These are phyloP conservation scores for Saccharomycopsis sp. DNA, from an alignment of 805 yeast species.

Conservation along the genomic window DNA sequence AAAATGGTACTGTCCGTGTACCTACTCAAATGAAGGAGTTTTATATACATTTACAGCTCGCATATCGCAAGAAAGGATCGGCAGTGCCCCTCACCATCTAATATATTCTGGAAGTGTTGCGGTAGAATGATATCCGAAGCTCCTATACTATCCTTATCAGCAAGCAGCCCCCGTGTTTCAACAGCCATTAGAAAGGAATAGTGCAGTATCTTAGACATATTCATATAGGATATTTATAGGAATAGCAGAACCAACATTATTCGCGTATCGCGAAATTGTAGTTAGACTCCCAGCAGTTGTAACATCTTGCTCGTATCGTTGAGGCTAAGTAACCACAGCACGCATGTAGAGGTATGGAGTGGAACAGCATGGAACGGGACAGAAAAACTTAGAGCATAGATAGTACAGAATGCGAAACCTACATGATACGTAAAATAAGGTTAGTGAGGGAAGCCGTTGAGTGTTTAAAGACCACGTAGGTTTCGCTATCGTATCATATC, in stretches of 20 bases:
- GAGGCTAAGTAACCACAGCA: background rate
- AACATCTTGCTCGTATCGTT: background rate
- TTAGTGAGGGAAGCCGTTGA: background rate
- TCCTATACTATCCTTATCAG: background rate
- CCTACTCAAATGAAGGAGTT: no score
- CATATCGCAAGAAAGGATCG: no score
- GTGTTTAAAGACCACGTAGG: background rate
- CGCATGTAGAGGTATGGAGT: background rate
- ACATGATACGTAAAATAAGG: background rate
- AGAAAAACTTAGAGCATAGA: background rate
- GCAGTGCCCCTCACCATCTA: background rate
- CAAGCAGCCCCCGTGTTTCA: background rate
- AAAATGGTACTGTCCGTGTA: no score
- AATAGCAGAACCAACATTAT: background rate
- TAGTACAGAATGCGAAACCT: background rate
- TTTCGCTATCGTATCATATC: background rate
- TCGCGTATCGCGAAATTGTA: background rate
- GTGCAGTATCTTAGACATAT: background rate
- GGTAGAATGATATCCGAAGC: background rate
- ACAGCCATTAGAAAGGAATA: background rate
- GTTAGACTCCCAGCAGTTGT: background rate
- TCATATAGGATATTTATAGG: background rate
- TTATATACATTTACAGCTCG: background rate
- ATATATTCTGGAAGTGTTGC: background rate
- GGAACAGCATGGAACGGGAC: background rate